phyloP scores from a whole-genome alignment of 148 eudicot genomes.

The Rhododendron ferrugineum region DNA sequence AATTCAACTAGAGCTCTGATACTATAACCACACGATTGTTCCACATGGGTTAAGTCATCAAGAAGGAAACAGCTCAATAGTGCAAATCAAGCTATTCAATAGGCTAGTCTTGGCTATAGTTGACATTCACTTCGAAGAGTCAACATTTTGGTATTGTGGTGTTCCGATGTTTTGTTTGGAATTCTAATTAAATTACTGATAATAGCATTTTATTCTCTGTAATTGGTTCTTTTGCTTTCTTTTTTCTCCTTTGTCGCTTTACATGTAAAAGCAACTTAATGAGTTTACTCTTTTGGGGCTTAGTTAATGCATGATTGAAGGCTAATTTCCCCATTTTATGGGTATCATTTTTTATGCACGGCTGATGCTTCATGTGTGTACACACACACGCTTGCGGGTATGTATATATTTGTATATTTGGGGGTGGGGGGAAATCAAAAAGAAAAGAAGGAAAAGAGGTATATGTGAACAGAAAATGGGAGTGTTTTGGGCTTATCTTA shows the following conservation, averaged over 20 bases:
- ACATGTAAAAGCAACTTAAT: background rate
- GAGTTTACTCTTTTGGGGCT: background rate
- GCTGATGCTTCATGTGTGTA: background rate
- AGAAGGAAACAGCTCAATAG: background rate
- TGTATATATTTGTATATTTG: background rate
- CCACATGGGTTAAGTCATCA: background rate
- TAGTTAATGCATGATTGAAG: conserved; percentile 1
- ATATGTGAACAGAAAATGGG: background rate
- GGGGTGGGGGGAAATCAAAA: background rate
- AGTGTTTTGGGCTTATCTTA: background rate
- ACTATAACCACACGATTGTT: background rate
- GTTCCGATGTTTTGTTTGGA: background rate
- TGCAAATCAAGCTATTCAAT: background rate
- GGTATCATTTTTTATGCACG: background rate
- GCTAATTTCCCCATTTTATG: background rate
- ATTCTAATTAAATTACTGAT: background rate
- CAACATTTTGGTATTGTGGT: background rate
- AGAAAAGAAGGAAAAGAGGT: background rate
- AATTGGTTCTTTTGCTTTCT: background rate
- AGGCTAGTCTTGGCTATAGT: background rate
- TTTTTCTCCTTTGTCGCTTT: background rate
- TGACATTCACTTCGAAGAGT: background rate
- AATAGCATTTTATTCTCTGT: background rate
- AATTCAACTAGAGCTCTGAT: background rate
- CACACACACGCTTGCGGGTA: too few species aligned